phyloP scores from a whole-genome alignment of 2,329 filamentous ascomycete genomes.

The Lachnellula hyalina region DNA sequence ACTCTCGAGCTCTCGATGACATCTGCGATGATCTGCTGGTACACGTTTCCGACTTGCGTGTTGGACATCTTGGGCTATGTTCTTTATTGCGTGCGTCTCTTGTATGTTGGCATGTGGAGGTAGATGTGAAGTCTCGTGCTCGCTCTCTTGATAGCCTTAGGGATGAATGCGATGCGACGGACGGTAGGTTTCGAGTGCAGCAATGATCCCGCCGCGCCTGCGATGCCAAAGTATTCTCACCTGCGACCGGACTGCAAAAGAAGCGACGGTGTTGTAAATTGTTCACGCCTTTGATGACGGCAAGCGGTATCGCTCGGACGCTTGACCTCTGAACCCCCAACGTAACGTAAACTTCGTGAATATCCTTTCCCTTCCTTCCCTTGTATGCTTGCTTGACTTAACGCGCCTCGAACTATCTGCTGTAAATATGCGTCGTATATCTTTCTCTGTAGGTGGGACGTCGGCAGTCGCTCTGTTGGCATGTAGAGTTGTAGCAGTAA shows the following conservation, averaged over 20 bases:
- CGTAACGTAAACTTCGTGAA: conserved; percentile 5
- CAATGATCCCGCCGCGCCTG: too few species aligned
- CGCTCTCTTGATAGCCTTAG: neutral
- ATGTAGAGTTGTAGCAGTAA: conserved; percentile 24
- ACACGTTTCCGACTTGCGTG: conserved; percentile 59
- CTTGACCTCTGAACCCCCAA: conserved; percentile 5
- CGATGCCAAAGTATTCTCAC: too few species aligned
- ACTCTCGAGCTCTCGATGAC: conserved; percentile 88
- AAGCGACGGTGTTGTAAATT: neutral
- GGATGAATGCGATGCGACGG: too few species aligned
- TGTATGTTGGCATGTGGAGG: neutral
- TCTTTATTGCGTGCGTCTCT: neutral
- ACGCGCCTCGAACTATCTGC: conserved; percentile 7
- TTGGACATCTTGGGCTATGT: conserved; percentile 27
- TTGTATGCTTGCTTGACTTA: conserved; percentile 2
- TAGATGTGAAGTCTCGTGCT: neutral
- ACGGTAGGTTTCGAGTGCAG: neutral
- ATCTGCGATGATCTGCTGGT: conserved; percentile 71
- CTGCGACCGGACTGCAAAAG: too few species aligned
- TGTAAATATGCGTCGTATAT: conserved; percentile 9
- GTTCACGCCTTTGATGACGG: neutral
- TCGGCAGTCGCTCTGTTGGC: conserved; percentile 14
- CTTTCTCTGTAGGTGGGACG: conserved; percentile 11
- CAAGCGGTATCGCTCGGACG: conserved; percentile 1
- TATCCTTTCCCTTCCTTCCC: conserved; percentile 1